A percentile compares a stretch with the other conserved stretches of the same genome.
These are phyloP conservation scores for Lophiotrema nucula DNA, from an alignment of 495 filamentous ascomycete genomes.

Conservation along the genomic window DNA sequence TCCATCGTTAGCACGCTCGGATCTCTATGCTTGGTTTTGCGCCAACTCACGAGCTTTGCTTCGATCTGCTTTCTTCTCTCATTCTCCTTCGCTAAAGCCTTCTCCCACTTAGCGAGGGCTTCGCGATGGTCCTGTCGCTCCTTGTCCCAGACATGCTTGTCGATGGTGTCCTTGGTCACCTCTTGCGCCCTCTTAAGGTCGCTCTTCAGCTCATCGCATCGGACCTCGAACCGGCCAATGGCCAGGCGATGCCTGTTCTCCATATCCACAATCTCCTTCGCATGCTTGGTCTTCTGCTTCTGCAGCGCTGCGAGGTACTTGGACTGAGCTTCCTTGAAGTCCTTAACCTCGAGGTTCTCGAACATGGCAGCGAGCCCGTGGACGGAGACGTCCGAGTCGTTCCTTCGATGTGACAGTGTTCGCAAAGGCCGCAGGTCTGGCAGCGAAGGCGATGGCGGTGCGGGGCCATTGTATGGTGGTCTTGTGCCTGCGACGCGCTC, in stretches of 20 bases:
- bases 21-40: background rate
- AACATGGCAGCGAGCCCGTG: constrained; percentile 84
- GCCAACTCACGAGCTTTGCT: constrained; percentile 2
- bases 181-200: constrained; percentile 7
- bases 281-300: constrained; percentile 72
- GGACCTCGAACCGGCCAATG: constrained; percentile 7
- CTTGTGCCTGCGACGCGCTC: constrained; percentile 67
- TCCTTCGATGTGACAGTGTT: constrained; percentile 37
- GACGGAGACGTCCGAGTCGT: constrained; percentile 74
- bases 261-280: constrained; percentile 42
- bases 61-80: constrained; percentile 13
- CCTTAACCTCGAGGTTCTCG: constrained; percentile 59
- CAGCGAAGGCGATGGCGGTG: constrained; percentile 54
- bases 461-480: constrained; percentile 34
- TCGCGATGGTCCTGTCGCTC: constrained; percentile 18
- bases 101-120: constrained; percentile 17
- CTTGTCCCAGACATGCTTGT: constrained; percentile 14
- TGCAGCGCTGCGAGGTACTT: constrained; percentile 45
- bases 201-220: constrained; percentile 18
- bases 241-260: constrained; percentile 15
- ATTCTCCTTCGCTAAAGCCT: constrained; percentile 1
- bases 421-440: constrained; percentile 48
- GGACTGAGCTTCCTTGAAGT: constrained; percentile 47
- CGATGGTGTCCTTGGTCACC: background rate
- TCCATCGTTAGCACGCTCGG: background rate